Conservation (phyloP, 768 basidiomycete species). For the Sarcodon aspratus region DNA sequence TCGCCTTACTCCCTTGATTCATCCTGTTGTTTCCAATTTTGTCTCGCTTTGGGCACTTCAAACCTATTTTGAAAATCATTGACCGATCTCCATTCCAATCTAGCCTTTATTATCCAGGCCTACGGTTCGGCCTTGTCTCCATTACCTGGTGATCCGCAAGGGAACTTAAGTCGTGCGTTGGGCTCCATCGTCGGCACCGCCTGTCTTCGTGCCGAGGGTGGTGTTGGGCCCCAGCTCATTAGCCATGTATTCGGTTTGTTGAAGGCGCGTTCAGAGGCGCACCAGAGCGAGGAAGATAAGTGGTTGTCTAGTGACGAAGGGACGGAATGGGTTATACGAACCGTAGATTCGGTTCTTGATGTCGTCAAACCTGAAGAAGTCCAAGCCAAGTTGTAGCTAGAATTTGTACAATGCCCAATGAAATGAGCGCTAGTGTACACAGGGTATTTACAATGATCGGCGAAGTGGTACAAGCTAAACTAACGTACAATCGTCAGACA, state of each 20-base stretch:
- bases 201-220: slow-evolving; percentile 72
- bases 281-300: slow-evolving; percentile 50
- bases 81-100: neutral
- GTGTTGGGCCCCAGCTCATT: slow-evolving; percentile 77
- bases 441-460: neutral
- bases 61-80: neutral
- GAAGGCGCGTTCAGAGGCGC: slow-evolving; percentile 59
- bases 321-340: slow-evolving; percentile 79
- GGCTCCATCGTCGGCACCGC: slow-evolving; percentile 81
- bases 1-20: neutral
- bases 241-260: slow-evolving; percentile 88
- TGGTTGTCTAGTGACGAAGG: slow-evolving; percentile 84
- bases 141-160: slow-evolving; percentile 54
- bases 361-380: slow-evolving; percentile 36
- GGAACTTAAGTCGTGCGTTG: slow-evolving; percentile 76
- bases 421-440: neutral
- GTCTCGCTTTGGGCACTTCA: neutral
- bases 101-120: slow-evolving; percentile 80
- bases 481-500: too few relatives aligned
- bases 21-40: neutral
- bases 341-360: slow-evolving; percentile 72
- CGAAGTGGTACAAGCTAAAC: too few relatives aligned
- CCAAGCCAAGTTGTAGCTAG: slow-evolving; percentile 46
- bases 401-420: neutral
- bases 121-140: slow-evolving; percentile 76